These are phyloP conservation scores for Cryptococcus depauperatus DNA, from an alignment of 1,284 basidiomycete genomes.

Conservation along the genomic window DNA sequence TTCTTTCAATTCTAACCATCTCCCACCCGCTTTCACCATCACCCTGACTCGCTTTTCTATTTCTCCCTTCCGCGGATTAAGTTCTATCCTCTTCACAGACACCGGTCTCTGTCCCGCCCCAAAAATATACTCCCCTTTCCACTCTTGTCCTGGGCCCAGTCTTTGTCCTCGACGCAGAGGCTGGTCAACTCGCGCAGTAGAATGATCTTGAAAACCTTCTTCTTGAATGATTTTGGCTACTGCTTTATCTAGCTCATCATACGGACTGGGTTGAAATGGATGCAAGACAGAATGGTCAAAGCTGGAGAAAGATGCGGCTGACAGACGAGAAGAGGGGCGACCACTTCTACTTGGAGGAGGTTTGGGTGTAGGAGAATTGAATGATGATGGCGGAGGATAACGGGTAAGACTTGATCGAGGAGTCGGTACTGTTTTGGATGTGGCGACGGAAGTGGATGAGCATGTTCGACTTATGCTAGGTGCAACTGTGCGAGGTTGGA, in stretches of 20 bases:
- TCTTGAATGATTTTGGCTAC: conserved; percentile 24
- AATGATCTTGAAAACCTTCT: conserved; percentile 20
- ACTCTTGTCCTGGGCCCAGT: conserved; percentile 30
- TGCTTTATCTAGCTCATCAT: conserved; percentile 36
- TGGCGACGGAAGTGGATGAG: too few species aligned
- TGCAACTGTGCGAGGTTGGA: conserved; percentile 9
- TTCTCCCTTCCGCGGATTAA: conserved; percentile 10
- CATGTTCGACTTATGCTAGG: too few species aligned
- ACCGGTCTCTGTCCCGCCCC: conserved; percentile 27
- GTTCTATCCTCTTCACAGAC: conserved; percentile 31
- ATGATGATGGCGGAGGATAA: conserved; percentile 31
- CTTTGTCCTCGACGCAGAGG: conserved; percentile 35
- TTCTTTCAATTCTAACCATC: conserved; percentile 26
- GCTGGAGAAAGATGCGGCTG: conserved; percentile 15
- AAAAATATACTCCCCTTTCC: conserved; percentile 43
- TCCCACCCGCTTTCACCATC: conserved; percentile 31
- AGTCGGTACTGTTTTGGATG: too few species aligned
- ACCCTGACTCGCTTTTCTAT: conserved; percentile 24
- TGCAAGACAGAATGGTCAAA: conserved; percentile 8
- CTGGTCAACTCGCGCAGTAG: conserved; percentile 30
- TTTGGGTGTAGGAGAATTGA: too few species aligned
- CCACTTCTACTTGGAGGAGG: conserved; percentile 26
- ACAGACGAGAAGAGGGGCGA: conserved; percentile 23
- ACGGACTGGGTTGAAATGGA: conserved; percentile 34
- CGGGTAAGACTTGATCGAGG: not conserved